A percentile compares a stretch with the other conserved stretches of the same genome.
These are phyloP conservation scores for Fraxinus albicans DNA, from an alignment of 305 asterid species.

Conservation along the genomic window DNA sequence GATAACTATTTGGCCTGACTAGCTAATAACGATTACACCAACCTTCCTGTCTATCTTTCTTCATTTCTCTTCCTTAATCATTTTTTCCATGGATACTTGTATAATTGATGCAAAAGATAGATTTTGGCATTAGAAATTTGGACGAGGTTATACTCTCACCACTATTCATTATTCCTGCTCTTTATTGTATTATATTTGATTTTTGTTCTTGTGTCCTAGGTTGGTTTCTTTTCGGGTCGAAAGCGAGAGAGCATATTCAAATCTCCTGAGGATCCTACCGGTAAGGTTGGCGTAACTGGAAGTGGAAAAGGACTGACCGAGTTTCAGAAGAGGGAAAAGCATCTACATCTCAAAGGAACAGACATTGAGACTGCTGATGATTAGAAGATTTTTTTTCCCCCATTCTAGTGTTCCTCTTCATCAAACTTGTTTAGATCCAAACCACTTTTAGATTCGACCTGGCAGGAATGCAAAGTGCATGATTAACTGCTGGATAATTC, in stretches of 20 bases:
- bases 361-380: conserved; percentile 67
- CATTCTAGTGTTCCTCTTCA: conserved; percentile 17
- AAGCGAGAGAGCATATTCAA: conserved; percentile 94
- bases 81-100: not conserved
- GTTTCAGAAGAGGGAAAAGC: conserved; percentile 92
- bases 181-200: not conserved
- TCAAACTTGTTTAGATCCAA: conserved; percentile 1
- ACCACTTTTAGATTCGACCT: conserved; percentile 14
- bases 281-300: conserved; percentile 96
- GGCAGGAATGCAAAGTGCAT: not conserved
- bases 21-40: not conserved
- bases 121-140: not conserved
- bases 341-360: conserved; percentile 89
- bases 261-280: conserved; percentile 91
- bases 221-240: conserved; percentile 97
- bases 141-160: not conserved
- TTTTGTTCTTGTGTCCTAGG: conserved; percentile 36
- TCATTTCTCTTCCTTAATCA: not conserved
- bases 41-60: not conserved
- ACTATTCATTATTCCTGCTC: conserved; percentile 1
- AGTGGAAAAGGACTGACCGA: conserved; percentile 96
- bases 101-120: not conserved
- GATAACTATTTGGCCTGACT: not conserved
- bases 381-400: conserved; percentile 16
- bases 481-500: not conserved